Evolutionary conservation across 257 asterid species (phyloP).

Genomic region (Solanum lignicaule): DNA sequence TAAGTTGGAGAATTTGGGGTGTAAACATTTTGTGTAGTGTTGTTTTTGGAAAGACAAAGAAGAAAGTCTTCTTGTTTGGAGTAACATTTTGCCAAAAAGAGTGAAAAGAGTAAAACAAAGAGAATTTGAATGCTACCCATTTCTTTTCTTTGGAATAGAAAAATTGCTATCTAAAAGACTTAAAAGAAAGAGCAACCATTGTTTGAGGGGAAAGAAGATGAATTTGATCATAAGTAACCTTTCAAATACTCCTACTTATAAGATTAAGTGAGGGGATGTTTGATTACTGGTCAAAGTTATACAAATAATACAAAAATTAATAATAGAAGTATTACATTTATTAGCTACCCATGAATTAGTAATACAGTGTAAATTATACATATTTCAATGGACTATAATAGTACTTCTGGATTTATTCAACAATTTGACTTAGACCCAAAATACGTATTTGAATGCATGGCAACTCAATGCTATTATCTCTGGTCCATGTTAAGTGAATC

Average conservation of each 20-base stretch:
- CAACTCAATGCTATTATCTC: background rate
- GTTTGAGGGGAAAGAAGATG: background rate
- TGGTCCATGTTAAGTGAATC: background rate
- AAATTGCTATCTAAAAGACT: background rate
- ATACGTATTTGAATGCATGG: background rate
- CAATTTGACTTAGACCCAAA: background rate
- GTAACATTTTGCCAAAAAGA: background rate
- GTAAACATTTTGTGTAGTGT: background rate
- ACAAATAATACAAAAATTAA: too few species aligned
- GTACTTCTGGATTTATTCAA: background rate
- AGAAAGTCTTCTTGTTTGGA: background rate
- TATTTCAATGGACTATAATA: background rate
- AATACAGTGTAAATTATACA: too few species aligned
- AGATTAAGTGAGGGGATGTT: background rate
- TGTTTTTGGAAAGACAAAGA: background rate
- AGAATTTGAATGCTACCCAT: background rate
- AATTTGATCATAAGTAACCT: background rate
- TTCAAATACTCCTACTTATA: background rate
- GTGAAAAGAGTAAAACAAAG: background rate
- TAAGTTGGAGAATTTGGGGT: background rate
- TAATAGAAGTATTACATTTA: background rate
- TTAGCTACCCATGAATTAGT: too few species aligned
- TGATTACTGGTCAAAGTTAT: background rate
- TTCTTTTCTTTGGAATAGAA: background rate
- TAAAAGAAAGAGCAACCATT: background rate